Percentiles rank a stretch among this genome's conserved stretches.
phyloP scores from a whole-genome alignment of 2,329 filamentous ascomycete genomes.

The Canariomyces notabilis region DNA sequence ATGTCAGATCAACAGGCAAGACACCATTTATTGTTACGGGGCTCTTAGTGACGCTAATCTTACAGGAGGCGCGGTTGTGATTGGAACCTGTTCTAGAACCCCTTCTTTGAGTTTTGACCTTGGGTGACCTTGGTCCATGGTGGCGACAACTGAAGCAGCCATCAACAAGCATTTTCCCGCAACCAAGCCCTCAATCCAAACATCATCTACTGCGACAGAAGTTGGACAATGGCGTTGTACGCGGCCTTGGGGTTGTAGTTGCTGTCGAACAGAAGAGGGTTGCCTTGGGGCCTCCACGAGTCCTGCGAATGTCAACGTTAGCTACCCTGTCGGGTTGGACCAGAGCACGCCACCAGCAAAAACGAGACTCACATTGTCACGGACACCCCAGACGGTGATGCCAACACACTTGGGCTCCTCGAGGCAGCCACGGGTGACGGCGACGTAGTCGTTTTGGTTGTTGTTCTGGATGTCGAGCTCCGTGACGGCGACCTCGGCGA shows the following conservation, averaged over 20 bases:
- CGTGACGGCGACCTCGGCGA: slow-evolving; percentile 57
- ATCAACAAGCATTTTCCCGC: no score
- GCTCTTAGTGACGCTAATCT: no score
- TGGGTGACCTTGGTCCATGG: no score
- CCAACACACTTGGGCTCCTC: slow-evolving; percentile 56
- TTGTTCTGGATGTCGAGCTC: slow-evolving; percentile 63
- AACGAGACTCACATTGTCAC: slow-evolving; percentile 36
- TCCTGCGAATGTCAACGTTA: slow-evolving; percentile 31
- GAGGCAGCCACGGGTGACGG: slow-evolving; percentile 54
- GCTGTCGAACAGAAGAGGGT: slow-evolving; percentile 50
- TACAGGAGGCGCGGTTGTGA: no score
- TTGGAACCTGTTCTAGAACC: no score
- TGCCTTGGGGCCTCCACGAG: slow-evolving; percentile 46
- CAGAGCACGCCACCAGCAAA: neutral
- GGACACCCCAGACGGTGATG: slow-evolving; percentile 58
- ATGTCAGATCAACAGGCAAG: no score
- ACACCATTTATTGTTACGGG: no score
- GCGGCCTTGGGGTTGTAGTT: slow-evolving; percentile 48
- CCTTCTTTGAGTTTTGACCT: no score
- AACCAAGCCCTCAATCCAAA: no score
- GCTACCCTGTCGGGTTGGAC: neutral
- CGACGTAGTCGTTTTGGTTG: slow-evolving; percentile 52
- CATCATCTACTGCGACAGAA: slow-evolving; percentile 11
- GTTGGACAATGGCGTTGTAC: slow-evolving; percentile 41
- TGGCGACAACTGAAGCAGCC: no score